Base-by-base conservation (phyloP, 139 green algal genomes). In the Picochlorum sp. region DNA sequence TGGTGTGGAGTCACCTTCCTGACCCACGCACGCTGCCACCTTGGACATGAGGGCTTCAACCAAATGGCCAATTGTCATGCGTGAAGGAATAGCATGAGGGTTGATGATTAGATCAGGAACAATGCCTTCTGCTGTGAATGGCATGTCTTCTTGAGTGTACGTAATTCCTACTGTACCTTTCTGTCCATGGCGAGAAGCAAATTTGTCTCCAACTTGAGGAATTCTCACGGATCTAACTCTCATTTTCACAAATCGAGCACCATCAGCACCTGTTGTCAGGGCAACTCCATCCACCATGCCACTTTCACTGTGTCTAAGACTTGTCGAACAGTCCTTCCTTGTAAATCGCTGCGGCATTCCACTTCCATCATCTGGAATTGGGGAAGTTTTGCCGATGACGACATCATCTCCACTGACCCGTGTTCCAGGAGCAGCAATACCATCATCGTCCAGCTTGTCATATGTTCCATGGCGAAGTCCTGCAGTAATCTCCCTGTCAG, bases 131-230 rank as follows among this genome's bases (percentile, higher is more conserved):
- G 62, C 62, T 16, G 73, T 83, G 65, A 88, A 92, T 13, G 87
- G 84, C 84, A 91, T 90, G 77, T 90, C 82, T 70, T 86, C 80
- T 73, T 79, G 74, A 1, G 91, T 95, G 86, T 97, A 98, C 3
- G 89, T 97, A 74, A 98, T 98, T 54, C 92, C 92, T 45, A 95
- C 81, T 34, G 91, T 97, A 38, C 92, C 92, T 80, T 98, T 98
- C 82, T 98, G 92, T 23, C 92, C 92, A 70, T 97, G 91, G 49
- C 92, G 79, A 31, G 83, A 93, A 9, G 89, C 87, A 78, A 98
- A 97, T 78, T 98, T 98, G 83, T 98, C 92, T n/a, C 94, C 94
- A n/a, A 99, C 87, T 68, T 98, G 94, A 0, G 94, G 94, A 31
- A 97, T 88, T 57, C 94, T 88, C 66, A 97, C 87, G 15, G 87